A percentile compares a stretch with the other conserved stretches of the same genome.
Conservation (phyloP, 129 eudicot genomes). For the Lactuca saligna region DNA sequence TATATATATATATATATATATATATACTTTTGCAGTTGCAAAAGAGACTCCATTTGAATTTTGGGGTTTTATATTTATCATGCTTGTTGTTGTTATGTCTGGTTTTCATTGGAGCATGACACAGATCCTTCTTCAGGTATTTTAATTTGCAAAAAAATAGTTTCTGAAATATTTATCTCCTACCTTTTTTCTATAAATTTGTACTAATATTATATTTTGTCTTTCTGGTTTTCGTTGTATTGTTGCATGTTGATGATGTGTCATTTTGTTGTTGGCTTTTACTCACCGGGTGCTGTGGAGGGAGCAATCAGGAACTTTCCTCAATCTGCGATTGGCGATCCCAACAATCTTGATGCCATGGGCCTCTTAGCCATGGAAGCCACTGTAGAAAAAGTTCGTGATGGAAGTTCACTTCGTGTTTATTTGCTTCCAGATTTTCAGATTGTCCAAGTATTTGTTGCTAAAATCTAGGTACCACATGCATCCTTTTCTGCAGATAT, state of each 20-base stretch:
- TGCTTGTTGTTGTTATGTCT: slow-evolving; percentile 94
- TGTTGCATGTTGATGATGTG: slow-evolving; percentile 1
- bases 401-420: slow-evolving; percentile 92
- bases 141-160: neutral
- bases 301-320: slow-evolving; percentile 85
- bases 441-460: slow-evolving; percentile 88
- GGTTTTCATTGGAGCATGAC: slow-evolving; percentile 98
- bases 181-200: neutral
- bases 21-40: slow-evolving; percentile 52
- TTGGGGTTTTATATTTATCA: slow-evolving; percentile 90
- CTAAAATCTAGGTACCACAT: slow-evolving; percentile 76
- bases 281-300: slow-evolving; percentile 87
- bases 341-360: slow-evolving; percentile 74
- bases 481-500: too few species aligned
- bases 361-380: slow-evolving; percentile 77
- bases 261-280: slow-evolving; percentile 27
- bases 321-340: slow-evolving; percentile 87
- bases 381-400: slow-evolving; percentile 92
- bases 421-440: slow-evolving; percentile 93
- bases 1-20: neutral
- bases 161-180: neutral
- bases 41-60: slow-evolving; percentile 90
- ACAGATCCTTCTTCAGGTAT: slow-evolving; percentile 97
- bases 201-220: slow-evolving; percentile 26
- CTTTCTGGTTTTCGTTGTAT: slow-evolving; percentile 13